Evolutionary conservation across 768 basidiomycete genomes (phyloP).

Genomic region (Leccinum obscurum): DNA sequence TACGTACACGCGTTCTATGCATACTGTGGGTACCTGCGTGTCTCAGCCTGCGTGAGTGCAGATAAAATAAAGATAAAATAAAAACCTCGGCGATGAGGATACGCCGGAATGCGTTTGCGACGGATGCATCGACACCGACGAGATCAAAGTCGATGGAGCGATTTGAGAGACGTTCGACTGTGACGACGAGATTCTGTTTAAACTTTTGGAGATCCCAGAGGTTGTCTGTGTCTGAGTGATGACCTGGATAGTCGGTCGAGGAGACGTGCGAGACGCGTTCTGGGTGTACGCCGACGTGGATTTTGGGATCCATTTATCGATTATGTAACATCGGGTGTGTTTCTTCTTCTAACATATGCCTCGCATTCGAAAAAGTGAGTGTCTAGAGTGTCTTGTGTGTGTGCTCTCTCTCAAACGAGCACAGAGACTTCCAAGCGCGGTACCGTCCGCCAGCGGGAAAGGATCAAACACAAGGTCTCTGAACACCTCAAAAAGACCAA

Average conservation of each 20-base stretch:
- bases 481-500: conserved; percentile 77
- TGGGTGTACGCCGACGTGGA: conserved; percentile 67
- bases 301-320: conserved; percentile 28
- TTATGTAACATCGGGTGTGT: conserved; percentile 14
- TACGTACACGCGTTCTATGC: conserved; percentile 87
- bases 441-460: conserved; percentile 71
- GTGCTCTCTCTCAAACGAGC: background rate
- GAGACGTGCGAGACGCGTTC: conserved; percentile 80
- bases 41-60: background rate
- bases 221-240: conserved; percentile 81
- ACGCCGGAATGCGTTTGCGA: conserved; percentile 92
- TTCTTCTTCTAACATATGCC: conserved; percentile 41
- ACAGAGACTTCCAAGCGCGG: conserved; percentile 83
- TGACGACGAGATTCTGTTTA: conserved; percentile 70
- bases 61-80: background rate
- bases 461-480: conserved; percentile 69
- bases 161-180: conserved; percentile 77
- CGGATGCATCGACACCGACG: conserved; percentile 91
- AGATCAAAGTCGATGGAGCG: conserved; percentile 92
- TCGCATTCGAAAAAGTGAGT: conserved; percentile 67
- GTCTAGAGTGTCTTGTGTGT: background rate
- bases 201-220: conserved; percentile 80
- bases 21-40: conserved; percentile 82
- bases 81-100: conserved; percentile 87
- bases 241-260: conserved; percentile 88